Percentiles rank a stretch among this genome's conserved stretches.
These are phyloP conservation scores for Clitoria ternatea DNA, from an alignment of 306 rosid genomes.

Conservation along the genomic window DNA sequence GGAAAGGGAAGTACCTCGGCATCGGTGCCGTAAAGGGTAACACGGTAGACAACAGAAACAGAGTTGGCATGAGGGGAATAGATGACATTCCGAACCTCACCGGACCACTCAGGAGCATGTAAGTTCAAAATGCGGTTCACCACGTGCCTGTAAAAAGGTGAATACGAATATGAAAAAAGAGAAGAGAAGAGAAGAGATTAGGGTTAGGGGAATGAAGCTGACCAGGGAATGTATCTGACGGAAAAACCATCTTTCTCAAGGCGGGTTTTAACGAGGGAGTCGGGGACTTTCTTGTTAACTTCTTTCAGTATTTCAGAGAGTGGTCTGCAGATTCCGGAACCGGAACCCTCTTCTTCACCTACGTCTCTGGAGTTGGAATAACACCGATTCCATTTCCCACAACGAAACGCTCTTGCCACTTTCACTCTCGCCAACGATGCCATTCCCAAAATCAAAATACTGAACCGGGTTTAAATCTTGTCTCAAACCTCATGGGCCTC, in stretches of 20 bases:
- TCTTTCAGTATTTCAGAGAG: conserved; percentile 69
- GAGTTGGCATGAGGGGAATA: conserved; percentile 65
- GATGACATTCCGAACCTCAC: conserved; percentile 63
- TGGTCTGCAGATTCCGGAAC: conserved; percentile 67
- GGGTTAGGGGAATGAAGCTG: not conserved
- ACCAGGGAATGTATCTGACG: conserved; percentile 70
- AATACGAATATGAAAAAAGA: no score
- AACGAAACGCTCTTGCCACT: not conserved
- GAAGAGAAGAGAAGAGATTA: not conserved
- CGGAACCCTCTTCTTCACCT: conserved; percentile 9
- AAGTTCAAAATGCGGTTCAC: conserved; percentile 74
- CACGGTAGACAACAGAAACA: conserved; percentile 78
- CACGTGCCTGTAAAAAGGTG: conserved; percentile 47
- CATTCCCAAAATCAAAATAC: not conserved
- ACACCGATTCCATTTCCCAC: not conserved
- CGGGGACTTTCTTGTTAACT: conserved; percentile 80
- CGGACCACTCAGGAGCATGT: conserved; percentile 93
- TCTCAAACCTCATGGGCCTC: no score
- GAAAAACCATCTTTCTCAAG: conserved; percentile 44
- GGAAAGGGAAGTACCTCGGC: conserved; percentile 50
- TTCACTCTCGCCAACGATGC: not conserved
- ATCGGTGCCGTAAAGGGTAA: conserved; percentile 85
- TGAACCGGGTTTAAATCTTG: no score
- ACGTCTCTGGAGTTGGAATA: not conserved
- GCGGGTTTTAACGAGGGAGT: conserved; percentile 58